phyloP scores from a whole-genome alignment of 192 early-diverging fungal species.

The Coemansia asiatica region DNA sequence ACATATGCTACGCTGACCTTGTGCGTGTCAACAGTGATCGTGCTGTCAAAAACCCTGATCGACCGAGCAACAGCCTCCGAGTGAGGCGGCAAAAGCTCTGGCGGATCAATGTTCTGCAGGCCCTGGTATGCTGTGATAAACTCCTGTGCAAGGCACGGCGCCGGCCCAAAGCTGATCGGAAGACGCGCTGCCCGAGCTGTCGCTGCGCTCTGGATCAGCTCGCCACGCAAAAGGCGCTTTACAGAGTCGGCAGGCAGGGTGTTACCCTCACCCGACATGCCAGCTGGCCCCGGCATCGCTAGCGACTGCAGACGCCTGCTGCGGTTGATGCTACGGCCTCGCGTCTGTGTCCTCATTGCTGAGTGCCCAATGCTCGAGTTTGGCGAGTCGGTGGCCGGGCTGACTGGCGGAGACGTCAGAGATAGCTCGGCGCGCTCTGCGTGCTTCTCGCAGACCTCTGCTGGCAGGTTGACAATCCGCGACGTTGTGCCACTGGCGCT shows the following conservation, averaged over 20 bases:
- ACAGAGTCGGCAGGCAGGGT: conserved; percentile 37
- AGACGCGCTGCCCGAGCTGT: conserved; percentile 17
- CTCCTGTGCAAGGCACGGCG: conserved; percentile 49
- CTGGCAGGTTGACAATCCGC: conserved; percentile 56
- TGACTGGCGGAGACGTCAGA: conserved; percentile 16
- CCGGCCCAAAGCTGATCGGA: conserved; percentile 38
- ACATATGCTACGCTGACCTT: conserved; percentile 96
- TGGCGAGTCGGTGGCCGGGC: conserved; percentile 46
- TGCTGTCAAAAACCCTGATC: conserved; percentile 81
- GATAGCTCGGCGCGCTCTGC: conserved; percentile 22
- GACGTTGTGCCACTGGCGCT: conserved; percentile 76
- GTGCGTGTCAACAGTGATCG: conserved; percentile 87
- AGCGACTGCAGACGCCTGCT: conserved; percentile 31
- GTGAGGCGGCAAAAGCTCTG: conserved; percentile 67
- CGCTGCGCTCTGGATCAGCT: conserved; percentile 24
- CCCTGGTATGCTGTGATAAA: conserved; percentile 70
- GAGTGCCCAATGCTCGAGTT: conserved; percentile 36
- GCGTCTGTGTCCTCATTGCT: conserved; percentile 14
- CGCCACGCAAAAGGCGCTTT: conserved; percentile 37
- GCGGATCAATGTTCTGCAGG: conserved; percentile 58
- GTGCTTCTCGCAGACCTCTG: conserved; percentile 34
- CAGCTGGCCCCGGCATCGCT: conserved; percentile 5
- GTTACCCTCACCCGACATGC: conserved; percentile 13
- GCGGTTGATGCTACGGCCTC: conserved; percentile 38
- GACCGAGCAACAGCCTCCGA: conserved; percentile 70